phyloP scores from a whole-genome alignment of 78 protist genomes.

The Andalucia godoyi region DNA sequence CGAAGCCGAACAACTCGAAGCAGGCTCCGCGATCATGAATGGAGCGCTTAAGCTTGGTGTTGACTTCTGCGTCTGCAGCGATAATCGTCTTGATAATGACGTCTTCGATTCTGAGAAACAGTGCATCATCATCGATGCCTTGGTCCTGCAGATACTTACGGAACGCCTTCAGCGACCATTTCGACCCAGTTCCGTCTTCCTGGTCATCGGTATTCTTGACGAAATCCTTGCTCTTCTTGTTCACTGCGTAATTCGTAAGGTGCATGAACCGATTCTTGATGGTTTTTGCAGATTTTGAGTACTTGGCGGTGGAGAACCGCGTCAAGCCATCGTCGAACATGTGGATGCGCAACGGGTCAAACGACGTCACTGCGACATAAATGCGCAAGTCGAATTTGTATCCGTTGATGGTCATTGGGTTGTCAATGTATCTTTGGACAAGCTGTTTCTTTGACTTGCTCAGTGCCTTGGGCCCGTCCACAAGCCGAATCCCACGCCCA shows the following conservation, averaged over 20 bases:
- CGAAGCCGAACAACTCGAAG: conserved; percentile 56
- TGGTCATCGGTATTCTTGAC: not conserved
- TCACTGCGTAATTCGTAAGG: conserved; percentile 37
- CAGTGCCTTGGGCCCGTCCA: not conserved
- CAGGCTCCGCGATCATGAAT: not conserved
- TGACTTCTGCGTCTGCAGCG: not conserved
- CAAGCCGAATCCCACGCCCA: conserved; percentile 24
- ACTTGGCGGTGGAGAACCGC: conserved; percentile 17
- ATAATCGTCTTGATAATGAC: conserved; percentile 11
- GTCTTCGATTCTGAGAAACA: not conserved
- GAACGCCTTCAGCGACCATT: conserved; percentile 1
- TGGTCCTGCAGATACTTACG: not conserved
- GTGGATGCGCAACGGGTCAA: conserved; percentile 25
- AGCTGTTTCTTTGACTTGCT: not conserved
- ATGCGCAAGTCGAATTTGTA: conserved; percentile 17
- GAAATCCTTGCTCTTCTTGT: conserved; percentile 10
- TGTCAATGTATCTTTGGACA: conserved; percentile 16
- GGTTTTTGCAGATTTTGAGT: not conserved
- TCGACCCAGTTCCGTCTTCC: not conserved
- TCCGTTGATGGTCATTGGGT: conserved; percentile 10
- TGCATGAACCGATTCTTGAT: not conserved
- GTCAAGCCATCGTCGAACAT: conserved; percentile 25
- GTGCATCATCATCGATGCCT: not conserved
- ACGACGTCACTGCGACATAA: conserved; percentile 22
- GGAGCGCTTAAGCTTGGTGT: not conserved